phyloP scores from a whole-genome alignment of 345 rosid species.

The Capsella bursapastoris region DNA sequence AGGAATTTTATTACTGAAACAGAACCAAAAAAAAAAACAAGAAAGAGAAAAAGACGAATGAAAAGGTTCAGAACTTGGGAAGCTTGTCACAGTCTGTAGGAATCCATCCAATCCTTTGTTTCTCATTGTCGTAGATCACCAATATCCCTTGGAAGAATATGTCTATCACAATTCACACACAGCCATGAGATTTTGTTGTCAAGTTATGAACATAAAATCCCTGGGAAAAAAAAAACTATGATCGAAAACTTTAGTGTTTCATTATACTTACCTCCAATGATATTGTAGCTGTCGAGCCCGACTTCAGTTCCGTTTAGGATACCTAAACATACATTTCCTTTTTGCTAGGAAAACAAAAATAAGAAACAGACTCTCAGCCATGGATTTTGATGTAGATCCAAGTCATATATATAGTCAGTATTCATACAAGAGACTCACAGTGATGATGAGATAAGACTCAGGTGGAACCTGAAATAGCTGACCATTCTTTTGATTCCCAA shows the following conservation, averaged over 20 bases:
- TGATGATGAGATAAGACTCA: conserved; percentile 73
- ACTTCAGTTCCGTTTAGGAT: conserved; percentile 68
- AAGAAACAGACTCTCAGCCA: conserved; percentile 32
- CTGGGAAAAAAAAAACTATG: not conserved
- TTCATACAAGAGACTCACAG: conserved; percentile 51
- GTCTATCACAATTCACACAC: conserved; percentile 44
- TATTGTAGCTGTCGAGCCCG: conserved; percentile 52
- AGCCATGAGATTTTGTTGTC: conserved; percentile 28
- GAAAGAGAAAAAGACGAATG: not conserved
- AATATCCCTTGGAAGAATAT: conserved; percentile 65
- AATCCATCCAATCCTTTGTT: conserved; percentile 73
- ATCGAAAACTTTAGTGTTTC: not conserved
- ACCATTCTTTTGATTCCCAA: conserved; percentile 52
- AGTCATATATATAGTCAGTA: not conserved
- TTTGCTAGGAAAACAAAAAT: conserved; percentile 46
- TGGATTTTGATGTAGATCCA: not conserved
- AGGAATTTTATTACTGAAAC: conserved; percentile 32
- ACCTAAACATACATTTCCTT: conserved; percentile 86
- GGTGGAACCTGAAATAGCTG: conserved; percentile 65
- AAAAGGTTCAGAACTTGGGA: conserved; percentile 60
- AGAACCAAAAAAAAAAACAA: not conserved
- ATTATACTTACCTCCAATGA: conserved; percentile 68
- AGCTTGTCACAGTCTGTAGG: conserved; percentile 60
- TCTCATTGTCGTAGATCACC: conserved; percentile 82
- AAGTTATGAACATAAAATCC: conserved; percentile 6